Percentiles rank a stretch among this genome's conserved stretches.
Conservation (phyloP, 768 basidiomycete species). For the Lyophyllum atratum region DNA sequence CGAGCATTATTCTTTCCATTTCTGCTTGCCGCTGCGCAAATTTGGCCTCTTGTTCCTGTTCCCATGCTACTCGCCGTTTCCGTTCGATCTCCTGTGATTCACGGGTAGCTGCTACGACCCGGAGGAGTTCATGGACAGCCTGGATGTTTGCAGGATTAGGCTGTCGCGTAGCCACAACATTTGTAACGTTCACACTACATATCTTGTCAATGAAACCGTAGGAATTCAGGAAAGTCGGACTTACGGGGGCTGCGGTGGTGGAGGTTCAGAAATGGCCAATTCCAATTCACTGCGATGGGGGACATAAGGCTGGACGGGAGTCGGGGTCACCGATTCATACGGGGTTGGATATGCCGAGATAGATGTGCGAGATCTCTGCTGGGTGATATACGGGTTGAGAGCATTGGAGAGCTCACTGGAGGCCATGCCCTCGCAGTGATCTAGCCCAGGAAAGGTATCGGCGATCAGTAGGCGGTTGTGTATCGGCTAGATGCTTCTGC, state of each 20-base stretch:
- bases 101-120: slow-evolving; percentile 56
- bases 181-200: slow-evolving; percentile 13
- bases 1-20: slow-evolving; percentile 55
- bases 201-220: not conserved
- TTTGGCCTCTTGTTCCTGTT: slow-evolving; percentile 68
- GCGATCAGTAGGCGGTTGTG: not conserved
- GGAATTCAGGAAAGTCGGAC: slow-evolving; percentile 14
- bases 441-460: not conserved
- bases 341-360: slow-evolving; percentile 22
- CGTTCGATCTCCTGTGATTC: slow-evolving; percentile 64
- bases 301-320: slow-evolving; percentile 39
- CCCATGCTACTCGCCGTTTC: slow-evolving; percentile 64
- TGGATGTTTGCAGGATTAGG: slow-evolving; percentile 38
- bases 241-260: slow-evolving; percentile 40
- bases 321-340: slow-evolving; percentile 27
- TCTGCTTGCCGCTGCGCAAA: slow-evolving; percentile 55
- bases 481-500: slow-evolving; percentile 17
- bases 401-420: slow-evolving; percentile 80
- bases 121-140: slow-evolving; percentile 61
- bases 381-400: slow-evolving; percentile 67
- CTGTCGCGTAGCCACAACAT: slow-evolving; percentile 23
- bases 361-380: slow-evolving; percentile 35
- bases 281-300: slow-evolving; percentile 69
- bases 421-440: slow-evolving; percentile 41
- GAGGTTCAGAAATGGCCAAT: slow-evolving; percentile 53